phyloP scores from a whole-genome alignment of 768 basidiomycete genomes.

The Butyriboletus loyo region DNA sequence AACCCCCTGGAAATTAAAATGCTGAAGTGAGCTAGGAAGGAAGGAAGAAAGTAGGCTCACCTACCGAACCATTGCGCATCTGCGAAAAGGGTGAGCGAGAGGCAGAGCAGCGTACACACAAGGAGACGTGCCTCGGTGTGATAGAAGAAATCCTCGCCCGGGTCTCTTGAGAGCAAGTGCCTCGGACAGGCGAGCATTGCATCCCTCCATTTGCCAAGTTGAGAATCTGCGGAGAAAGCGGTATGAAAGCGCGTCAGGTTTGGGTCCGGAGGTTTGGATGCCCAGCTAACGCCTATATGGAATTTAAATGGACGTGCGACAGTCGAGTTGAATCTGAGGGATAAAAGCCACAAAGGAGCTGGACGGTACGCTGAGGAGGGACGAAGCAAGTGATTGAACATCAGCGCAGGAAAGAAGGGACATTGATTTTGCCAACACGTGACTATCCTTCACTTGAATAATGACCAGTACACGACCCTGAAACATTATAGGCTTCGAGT shows the following conservation, averaged over 20 bases:
- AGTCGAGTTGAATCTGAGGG: constrained; percentile 20
- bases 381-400: constrained; percentile 15
- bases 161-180: constrained; percentile 34
- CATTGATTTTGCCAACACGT: constrained; percentile 16
- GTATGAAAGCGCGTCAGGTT: constrained; percentile 33
- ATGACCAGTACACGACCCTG: too few relatives aligned
- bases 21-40: constrained; percentile 26
- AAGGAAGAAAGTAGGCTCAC: constrained; percentile 28
- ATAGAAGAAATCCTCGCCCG: constrained; percentile 65
- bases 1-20: constrained; percentile 49
- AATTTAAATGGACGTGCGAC: constrained; percentile 59
- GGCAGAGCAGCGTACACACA: neutral
- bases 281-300: constrained; percentile 77
- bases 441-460: constrained; percentile 7
- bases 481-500: neutral
- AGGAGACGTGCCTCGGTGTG: constrained; percentile 59
- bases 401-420: neutral
- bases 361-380: neutral
- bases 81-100: constrained; percentile 26
- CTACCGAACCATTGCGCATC: constrained; percentile 80
- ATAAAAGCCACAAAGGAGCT: neutral
- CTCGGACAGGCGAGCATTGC: constrained; percentile 50
- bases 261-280: constrained; percentile 58
- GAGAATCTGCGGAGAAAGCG: constrained; percentile 57
- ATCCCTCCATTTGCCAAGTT: constrained; percentile 70